Conservation (phyloP, 2,329 filamentous ascomycete species). For the Nannizziopsis barbatae region DNA sequence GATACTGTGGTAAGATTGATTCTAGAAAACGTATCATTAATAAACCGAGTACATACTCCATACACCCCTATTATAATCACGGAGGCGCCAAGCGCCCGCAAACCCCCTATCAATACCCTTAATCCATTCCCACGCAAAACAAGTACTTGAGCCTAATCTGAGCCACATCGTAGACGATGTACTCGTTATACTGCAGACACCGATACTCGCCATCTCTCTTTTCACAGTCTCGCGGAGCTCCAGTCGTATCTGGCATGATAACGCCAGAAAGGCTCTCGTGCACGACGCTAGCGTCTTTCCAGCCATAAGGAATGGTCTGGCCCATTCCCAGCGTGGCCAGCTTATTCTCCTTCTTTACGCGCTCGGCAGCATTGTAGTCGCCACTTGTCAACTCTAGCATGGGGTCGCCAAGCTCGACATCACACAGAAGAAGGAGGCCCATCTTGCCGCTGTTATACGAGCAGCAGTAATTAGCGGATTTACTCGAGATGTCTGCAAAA, state of each 20-base stretch:
- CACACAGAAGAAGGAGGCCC: constrained; percentile 69
- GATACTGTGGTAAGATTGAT: no score
- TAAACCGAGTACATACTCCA: no score
- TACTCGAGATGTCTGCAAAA: constrained; percentile 72
- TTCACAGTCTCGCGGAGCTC: background rate
- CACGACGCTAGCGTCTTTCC: constrained; percentile 64
- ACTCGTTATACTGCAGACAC: constrained; percentile 32
- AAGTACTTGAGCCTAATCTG: constrained; percentile 39
- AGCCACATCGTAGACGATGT: constrained; percentile 40
- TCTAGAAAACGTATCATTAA: no score
- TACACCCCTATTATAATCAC: no score
- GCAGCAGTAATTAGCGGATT: constrained; percentile 69
- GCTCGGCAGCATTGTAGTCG: constrained; percentile 53
- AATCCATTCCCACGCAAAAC: constrained; percentile 32
- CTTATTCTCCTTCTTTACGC: constrained; percentile 49
- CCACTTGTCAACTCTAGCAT: constrained; percentile 52
- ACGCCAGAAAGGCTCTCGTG: constrained; percentile 56
- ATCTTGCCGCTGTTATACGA: constrained; percentile 52
- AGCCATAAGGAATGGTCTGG: constrained; percentile 49
- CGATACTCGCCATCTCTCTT: background rate
- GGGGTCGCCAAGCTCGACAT: constrained; percentile 68
- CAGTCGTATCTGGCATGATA: constrained; percentile 42
- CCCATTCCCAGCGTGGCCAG: constrained; percentile 63
- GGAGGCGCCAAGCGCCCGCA: no score
- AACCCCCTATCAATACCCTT: background rate